phyloP scores from a whole-genome alignment of 371 early-diverging fungal species.

The Modicella reniformis region DNA sequence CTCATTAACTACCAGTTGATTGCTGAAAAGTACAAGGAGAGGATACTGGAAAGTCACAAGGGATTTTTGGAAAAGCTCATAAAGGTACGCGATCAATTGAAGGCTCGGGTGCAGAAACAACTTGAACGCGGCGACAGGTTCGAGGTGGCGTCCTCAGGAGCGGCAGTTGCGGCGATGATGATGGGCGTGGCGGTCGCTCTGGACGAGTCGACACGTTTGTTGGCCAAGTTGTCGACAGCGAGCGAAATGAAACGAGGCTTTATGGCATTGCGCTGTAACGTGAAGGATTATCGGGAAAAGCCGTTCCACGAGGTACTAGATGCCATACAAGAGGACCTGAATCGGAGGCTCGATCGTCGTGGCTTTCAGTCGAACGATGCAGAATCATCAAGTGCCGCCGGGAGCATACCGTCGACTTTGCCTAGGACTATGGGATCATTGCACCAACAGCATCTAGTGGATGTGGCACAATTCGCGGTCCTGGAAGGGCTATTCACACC shows the following conservation, averaged over 20 bases:
- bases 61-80: neutral
- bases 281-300: neutral
- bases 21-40: neutral
- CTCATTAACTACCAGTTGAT: neutral
- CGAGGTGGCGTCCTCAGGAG: neutral
- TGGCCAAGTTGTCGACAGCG: neutral
- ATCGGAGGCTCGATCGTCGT: neutral
- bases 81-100: neutral
- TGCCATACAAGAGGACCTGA: neutral
- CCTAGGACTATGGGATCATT: neutral
- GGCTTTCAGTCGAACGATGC: neutral
- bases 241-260: neutral
- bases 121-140: neutral
- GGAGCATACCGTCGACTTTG: neutral
- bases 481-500: neutral
- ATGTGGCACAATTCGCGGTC: neutral
- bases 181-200: neutral
- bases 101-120: neutral
- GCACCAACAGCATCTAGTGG: neutral
- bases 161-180: neutral
- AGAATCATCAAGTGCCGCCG: neutral
- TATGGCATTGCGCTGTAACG: neutral
- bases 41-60: neutral
- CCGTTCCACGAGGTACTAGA: neutral
- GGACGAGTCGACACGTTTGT: neutral